phyloP scores from a whole-genome alignment of 2,329 filamentous ascomycete genomes.

The Aspergillus sp. region DNA sequence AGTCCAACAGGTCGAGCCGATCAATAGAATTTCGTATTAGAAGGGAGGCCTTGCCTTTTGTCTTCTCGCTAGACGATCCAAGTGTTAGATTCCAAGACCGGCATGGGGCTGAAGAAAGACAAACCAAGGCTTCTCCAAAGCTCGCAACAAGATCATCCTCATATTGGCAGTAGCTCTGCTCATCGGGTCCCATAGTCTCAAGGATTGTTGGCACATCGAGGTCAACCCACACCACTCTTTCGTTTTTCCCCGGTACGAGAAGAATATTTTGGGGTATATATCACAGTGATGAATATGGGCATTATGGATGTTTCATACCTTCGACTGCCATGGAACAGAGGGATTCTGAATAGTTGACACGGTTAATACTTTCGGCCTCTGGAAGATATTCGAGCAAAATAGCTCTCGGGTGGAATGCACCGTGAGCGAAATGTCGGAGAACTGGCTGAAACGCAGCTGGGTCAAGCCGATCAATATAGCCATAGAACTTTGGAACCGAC shows the following conservation, averaged over 20 bases:
- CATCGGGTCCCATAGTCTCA: constrained; percentile 5
- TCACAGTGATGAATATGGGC: constrained; percentile 20
- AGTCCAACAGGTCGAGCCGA: too few species aligned
- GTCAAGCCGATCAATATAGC: constrained; percentile 21
- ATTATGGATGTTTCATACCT: constrained; percentile 20
- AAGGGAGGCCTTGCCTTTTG: constrained; percentile 17
- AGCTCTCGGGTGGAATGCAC: constrained; percentile 13
- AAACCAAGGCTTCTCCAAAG: constrained; percentile 14
- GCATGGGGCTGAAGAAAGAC: neutral
- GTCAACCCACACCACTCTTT: constrained; percentile 23
- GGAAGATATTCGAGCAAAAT: constrained; percentile 20
- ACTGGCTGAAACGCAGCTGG: constrained; percentile 15
- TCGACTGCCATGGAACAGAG: constrained; percentile 16
- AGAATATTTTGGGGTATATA: constrained; percentile 19
- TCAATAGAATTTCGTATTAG: constrained; percentile 22
- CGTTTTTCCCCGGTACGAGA: constrained; percentile 13
- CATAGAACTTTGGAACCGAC: constrained; percentile 23
- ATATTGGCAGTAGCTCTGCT: constrained; percentile 9
- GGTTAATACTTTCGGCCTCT: constrained; percentile 16
- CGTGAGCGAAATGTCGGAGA: constrained; percentile 17
- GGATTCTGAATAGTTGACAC: constrained; percentile 19
- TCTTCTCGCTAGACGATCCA: constrained; percentile 5
- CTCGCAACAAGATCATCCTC: constrained; percentile 16
- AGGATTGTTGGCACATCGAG: constrained; percentile 26
- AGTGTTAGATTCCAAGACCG: too few species aligned